Percentiles rank a stretch among this genome's conserved stretches.
These are phyloP conservation scores for Rhododendron kiyosumense DNA, from an alignment of 148 eudicot genomes.

Conservation along the genomic window DNA sequence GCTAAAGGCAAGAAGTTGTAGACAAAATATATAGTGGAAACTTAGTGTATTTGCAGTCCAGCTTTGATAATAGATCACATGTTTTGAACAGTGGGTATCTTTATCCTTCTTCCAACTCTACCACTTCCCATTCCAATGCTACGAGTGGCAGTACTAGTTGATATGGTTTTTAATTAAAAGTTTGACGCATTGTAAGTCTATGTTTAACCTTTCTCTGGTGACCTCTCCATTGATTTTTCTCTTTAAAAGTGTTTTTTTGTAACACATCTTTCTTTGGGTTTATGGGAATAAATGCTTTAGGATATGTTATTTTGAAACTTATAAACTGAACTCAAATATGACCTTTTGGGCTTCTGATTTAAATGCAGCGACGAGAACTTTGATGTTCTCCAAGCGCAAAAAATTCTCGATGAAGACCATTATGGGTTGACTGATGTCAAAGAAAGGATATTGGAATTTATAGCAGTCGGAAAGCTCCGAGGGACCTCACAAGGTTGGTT, in stretches of 20 bases:
- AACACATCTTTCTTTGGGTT: conserved; percentile 1
- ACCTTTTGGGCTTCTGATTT: conserved; percentile 8
- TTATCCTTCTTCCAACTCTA: neutral
- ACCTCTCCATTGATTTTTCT: neutral
- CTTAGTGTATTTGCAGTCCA: neutral
- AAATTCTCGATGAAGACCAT: conserved; percentile 93
- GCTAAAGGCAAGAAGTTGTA: neutral
- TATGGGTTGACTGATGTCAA: conserved; percentile 95
- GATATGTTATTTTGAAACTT: neutral
- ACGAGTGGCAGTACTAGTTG: neutral
- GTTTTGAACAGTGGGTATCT: neutral
- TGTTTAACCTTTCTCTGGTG: neutral
- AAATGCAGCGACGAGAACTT: conserved; percentile 90
- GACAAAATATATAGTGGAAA: neutral
- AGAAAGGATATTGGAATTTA: conserved; percentile 94
- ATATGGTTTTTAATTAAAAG: neutral
- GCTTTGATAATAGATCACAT: neutral
- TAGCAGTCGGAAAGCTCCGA: conserved; percentile 96
- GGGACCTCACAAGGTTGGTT: conserved; percentile 87
- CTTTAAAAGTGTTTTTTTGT: neutral
- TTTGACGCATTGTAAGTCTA: neutral
- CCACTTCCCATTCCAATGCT: neutral
- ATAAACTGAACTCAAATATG: neutral
- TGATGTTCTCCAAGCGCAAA: conserved; percentile 80
- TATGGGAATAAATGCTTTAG: neutral